Base-by-base conservation (phyloP, 495 filamentous ascomycete genomes). In the Saxispiralis lemnorum region DNA sequence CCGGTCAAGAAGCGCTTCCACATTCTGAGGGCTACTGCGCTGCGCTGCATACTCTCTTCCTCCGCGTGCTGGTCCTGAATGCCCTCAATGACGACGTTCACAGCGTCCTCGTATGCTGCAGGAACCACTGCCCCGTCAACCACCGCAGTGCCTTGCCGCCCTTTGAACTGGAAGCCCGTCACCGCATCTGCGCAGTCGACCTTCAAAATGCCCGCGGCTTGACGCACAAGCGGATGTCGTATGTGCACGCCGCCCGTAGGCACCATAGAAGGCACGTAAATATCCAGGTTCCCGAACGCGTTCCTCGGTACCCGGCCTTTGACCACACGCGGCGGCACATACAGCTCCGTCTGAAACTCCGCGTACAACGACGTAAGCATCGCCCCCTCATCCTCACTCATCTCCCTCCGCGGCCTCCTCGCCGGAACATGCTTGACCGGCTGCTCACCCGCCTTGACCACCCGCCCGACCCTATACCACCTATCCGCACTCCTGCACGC, bases 231-330 rank as follows among this genome's bases (percentile, higher is more conserved):
- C 19, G 75, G 67, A 52, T 79, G 69, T 36, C 57, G 63, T 40
- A 86, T 65, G 56, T 99, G 83, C 31, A 69, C 66, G 1, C 78
- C 89, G 12, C 89, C 92, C 12, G 67, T 58, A 0, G 89, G 89
- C 7, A 95, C 66, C 89, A 99, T 99, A 47, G 75, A 84, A 1
- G 87, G 80, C 9, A 89, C 83, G 56, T 88, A 96, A 18, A 96
- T 54, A 56, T 96, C 89, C 34, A 96, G 54, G 51, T 99, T 99
- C 0, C 82, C 83, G 53, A 76, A 99, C 7, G 64, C 68, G 51
- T 99, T 99, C 47, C 78, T 81, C 3, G 87, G 89, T 7, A 99
- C 70, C 13, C 61, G 67, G 5, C 87, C 88, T 37, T 72, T 57
- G 1, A 78, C 62, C 7, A 96, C 79, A 0, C 85, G 76, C 15